These are phyloP conservation scores for Glutinoglossum americanum DNA, from an alignment of 495 filamentous ascomycete genomes.

Conservation along the genomic window DNA sequence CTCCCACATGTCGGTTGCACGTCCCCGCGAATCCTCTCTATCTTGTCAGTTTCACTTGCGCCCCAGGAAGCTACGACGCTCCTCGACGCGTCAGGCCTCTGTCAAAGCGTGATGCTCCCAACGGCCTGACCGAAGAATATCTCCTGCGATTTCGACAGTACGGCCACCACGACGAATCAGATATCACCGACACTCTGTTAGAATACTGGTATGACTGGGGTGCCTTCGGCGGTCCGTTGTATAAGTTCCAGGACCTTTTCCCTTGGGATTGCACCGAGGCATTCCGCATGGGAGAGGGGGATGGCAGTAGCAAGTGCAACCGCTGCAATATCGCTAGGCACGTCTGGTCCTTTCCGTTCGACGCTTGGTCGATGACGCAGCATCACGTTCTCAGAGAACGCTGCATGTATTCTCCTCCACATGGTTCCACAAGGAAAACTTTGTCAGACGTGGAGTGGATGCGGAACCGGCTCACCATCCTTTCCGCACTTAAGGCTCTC, in stretches of 20 bases:
- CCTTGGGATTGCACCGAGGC: constrained; percentile 27
- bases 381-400: constrained; percentile 5
- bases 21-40: constrained; percentile 13
- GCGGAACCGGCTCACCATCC: constrained; percentile 16
- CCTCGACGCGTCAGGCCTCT: too few relatives aligned
- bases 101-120: constrained; percentile 19
- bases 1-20: constrained; percentile 2
- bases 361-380: constrained; percentile 21
- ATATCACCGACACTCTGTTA: constrained; percentile 20
- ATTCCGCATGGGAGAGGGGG: too few relatives aligned
- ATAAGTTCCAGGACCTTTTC: constrained; percentile 19
- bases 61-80: too few relatives aligned
- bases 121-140: constrained; percentile 22
- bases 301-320: constrained; percentile 17
- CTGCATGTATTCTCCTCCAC: too few relatives aligned
- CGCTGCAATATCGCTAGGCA: constrained; percentile 23
- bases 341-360: constrained; percentile 24
- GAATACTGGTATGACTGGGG: constrained; percentile 27
- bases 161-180: constrained; percentile 17
- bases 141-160: constrained; percentile 17
- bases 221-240: constrained; percentile 17
- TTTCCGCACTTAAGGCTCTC: constrained; percentile 10
- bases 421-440: too few relatives aligned
- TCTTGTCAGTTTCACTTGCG: constrained; percentile 20
- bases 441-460: constrained; percentile 13